Evolutionary conservation across 139 green algal genomes (phyloP).

Genomic region (Eudorina sp.): DNA sequence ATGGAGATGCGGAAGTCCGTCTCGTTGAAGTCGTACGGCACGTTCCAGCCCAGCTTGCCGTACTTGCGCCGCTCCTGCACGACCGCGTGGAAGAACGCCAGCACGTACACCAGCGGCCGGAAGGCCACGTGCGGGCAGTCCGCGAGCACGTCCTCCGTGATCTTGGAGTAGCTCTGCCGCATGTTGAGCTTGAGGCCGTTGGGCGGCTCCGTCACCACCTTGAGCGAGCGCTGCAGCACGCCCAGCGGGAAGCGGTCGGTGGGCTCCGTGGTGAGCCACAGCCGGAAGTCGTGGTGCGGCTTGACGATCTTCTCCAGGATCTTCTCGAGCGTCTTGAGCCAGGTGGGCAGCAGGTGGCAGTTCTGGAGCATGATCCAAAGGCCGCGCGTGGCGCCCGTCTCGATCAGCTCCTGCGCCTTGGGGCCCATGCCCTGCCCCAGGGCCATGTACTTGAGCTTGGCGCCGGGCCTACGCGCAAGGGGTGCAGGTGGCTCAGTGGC

Average conservation of each 20-base stretch:
- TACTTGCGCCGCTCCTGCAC: constrained; percentile 94
- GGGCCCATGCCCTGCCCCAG: constrained; percentile 93
- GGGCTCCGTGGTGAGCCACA: constrained; percentile 90
- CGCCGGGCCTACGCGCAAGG: constrained; percentile 54
- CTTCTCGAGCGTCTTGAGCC: constrained; percentile 91
- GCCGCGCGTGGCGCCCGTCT: constrained; percentile 77
- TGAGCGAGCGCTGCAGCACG: constrained; percentile 83
- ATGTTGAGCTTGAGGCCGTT: constrained; percentile 95
- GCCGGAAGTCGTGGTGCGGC: constrained; percentile 87
- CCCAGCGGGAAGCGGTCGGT: constrained; percentile 86
- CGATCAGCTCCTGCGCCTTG: constrained; percentile 87
- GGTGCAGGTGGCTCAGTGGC: too few species aligned
- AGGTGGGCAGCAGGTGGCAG: constrained; percentile 89
- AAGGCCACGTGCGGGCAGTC: constrained; percentile 88
- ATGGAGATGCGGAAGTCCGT: constrained; percentile 94
- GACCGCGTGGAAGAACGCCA: constrained; percentile 92
- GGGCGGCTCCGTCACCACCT: constrained; percentile 89
- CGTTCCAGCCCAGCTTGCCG: constrained; percentile 94
- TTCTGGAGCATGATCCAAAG: constrained; percentile 94
- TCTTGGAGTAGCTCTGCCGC: constrained; percentile 88
- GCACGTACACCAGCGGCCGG: constrained; percentile 87
- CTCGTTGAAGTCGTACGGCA: constrained; percentile 96
- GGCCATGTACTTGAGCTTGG: constrained; percentile 94
- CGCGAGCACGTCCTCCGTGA: constrained; percentile 82
- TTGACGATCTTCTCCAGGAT: constrained; percentile 83